phyloP scores from a whole-genome alignment of 495 filamentous ascomycete species.

The Xylaria castorea region DNA sequence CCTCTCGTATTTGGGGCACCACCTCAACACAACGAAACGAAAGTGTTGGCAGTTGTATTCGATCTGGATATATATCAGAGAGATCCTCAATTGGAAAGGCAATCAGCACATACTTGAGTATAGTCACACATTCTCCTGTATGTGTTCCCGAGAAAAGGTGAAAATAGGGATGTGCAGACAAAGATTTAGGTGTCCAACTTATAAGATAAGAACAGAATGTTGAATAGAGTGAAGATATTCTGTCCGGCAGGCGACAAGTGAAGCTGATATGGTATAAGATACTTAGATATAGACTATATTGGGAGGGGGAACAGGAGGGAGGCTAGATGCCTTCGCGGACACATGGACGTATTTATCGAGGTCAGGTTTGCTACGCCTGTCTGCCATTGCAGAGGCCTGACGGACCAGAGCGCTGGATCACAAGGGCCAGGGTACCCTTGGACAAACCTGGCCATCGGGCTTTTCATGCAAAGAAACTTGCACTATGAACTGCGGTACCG shows the following conservation, averaged over 20 bases:
- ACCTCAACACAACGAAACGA: constrained; percentile 43
- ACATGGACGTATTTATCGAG: constrained; percentile 22
- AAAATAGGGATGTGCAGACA: background rate
- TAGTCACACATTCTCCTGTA: constrained; percentile 41
- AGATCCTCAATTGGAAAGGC: background rate
- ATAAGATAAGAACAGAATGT: background rate
- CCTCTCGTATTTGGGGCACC: constrained; percentile 42
- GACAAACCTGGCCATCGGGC: constrained; percentile 23
- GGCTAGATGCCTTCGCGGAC: background rate
- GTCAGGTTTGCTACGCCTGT: constrained; percentile 4
- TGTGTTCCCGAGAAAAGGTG: background rate
- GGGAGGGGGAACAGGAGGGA: background rate
- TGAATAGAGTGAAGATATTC: background rate
- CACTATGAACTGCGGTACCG: constrained; percentile 11
- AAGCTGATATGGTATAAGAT: background rate
- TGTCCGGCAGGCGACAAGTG: background rate
- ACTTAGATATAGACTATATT: constrained; percentile 5
- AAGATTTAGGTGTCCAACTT: background rate
- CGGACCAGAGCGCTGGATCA: constrained; percentile 24
- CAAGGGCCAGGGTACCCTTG: constrained; percentile 23
- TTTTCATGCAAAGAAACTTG: constrained; percentile 24
- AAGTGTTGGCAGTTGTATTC: constrained; percentile 44
- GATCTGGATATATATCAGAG: constrained; percentile 29
- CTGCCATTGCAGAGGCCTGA: constrained; percentile 19
- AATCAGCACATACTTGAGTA: constrained; percentile 37